Conservation (phyloP, 805 yeast species). For the Spathaspora sp. region DNA sequence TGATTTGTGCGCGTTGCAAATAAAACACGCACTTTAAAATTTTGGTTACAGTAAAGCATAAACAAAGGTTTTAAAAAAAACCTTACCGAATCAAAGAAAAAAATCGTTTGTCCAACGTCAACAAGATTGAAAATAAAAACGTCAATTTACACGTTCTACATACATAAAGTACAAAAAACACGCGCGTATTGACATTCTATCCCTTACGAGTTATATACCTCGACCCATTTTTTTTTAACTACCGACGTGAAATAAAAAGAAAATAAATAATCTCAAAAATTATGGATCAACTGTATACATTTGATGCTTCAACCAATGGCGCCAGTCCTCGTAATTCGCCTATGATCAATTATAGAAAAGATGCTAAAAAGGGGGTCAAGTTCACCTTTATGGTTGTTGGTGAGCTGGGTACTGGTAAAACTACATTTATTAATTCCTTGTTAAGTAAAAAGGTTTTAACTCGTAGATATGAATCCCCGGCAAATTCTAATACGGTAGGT, state of each 20-base stretch:
- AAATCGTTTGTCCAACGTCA: background rate
- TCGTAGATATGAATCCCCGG: constrained; percentile 46
- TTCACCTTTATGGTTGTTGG: constrained; percentile 75
- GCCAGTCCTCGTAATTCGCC: constrained; percentile 25
- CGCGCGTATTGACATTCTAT: background rate
- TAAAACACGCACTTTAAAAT: background rate
- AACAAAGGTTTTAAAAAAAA: background rate
- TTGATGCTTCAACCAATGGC: background rate
- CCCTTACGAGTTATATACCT: no score
- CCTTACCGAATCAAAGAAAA: background rate
- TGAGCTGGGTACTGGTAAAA: constrained; percentile 71
- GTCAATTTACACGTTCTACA: background rate
- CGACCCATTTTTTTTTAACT: background rate
- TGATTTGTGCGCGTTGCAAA: background rate
- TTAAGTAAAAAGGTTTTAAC: constrained; percentile 60
- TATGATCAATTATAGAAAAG: constrained; percentile 55
- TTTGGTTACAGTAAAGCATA: background rate
- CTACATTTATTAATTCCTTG: constrained; percentile 68
- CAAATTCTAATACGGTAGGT: constrained; percentile 10
- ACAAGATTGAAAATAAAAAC: no score
- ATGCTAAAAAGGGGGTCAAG: constrained; percentile 67
- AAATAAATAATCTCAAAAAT: background rate
- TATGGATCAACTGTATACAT: constrained; percentile 18
- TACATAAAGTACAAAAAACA: no score
- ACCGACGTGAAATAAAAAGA: background rate